phyloP scores from a whole-genome alignment of 2,329 filamentous ascomycete species.

The Aspergillus luchuensis region DNA sequence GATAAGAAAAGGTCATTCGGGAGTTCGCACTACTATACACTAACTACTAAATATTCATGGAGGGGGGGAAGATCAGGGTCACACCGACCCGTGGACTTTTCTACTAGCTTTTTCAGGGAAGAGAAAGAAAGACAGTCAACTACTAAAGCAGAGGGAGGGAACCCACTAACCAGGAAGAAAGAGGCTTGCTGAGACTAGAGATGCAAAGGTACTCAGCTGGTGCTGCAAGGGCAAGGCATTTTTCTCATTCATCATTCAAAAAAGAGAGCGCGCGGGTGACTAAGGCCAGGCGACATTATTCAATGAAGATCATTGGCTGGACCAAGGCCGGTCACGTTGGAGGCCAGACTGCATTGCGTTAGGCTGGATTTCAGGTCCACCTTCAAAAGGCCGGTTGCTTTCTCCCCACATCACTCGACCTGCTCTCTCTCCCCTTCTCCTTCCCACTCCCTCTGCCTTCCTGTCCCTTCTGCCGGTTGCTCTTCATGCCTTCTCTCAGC shows the following conservation, averaged over 20 bases:
- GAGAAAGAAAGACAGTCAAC: too few relatives aligned
- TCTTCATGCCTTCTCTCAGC: conserved; percentile 44
- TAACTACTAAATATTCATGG: too few relatives aligned
- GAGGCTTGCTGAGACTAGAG: not conserved
- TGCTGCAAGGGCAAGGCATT: conserved; percentile 16
- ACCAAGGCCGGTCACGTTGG: conserved; percentile 38
- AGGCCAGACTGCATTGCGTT: conserved; percentile 41
- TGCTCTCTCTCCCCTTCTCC: conserved; percentile 28
- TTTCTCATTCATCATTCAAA: conserved; percentile 3
- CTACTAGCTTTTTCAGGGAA: too few relatives aligned
- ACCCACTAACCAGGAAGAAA: not conserved
- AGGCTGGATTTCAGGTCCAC: conserved; percentile 38
- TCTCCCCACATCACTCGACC: conserved; percentile 35
- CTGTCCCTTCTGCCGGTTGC: conserved; percentile 28
- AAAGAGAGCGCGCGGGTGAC: not conserved
- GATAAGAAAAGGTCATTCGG: too few relatives aligned
- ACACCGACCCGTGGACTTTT: not conserved
- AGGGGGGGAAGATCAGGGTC: not conserved
- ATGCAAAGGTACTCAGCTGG: not conserved
- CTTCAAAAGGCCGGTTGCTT: conserved; percentile 45
- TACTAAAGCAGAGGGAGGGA: too few relatives aligned
- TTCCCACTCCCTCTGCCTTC: conserved; percentile 21
- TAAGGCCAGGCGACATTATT: conserved; percentile 11
- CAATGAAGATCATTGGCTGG: conserved; percentile 20
- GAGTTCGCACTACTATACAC: too few relatives aligned